These are phyloP conservation scores for Hyphopichia fennica DNA, from an alignment of 1,139 yeast genomes.

Conservation along the genomic window DNA sequence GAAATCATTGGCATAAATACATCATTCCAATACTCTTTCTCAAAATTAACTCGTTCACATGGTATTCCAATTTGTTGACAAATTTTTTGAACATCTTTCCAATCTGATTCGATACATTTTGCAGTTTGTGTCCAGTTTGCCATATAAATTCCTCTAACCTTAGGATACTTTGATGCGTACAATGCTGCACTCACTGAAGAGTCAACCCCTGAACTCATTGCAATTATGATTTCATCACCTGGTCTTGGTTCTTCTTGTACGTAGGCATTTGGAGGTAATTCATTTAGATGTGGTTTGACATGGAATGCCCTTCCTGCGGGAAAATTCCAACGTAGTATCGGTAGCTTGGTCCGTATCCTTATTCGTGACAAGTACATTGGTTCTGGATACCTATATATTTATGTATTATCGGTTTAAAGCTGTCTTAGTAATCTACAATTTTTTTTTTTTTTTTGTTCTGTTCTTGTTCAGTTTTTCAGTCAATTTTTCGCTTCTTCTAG, in stretches of 20 bases:
- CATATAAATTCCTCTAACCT: slow-evolving; percentile 85
- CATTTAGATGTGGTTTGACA: slow-evolving; percentile 4
- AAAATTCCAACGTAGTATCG: too few species aligned
- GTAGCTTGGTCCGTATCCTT: too few species aligned
- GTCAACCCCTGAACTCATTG: slow-evolving; percentile 98
- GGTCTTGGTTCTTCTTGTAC: slow-evolving; percentile 46
- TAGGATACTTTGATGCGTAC: slow-evolving; percentile 49
- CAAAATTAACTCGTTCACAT: slow-evolving; percentile 78
- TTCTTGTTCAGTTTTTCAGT: too few species aligned
- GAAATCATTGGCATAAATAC: slow-evolving; percentile 92
- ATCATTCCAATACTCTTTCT: slow-evolving; percentile 86
- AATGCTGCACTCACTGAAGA: slow-evolving; percentile 87
- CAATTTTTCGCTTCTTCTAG: too few species aligned
- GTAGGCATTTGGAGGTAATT: slow-evolving; percentile 10
- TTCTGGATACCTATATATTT: too few species aligned
- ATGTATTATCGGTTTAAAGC: too few species aligned
- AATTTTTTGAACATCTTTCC: slow-evolving; percentile 78
- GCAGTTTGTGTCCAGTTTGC: slow-evolving; percentile 82
- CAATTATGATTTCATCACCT: slow-evolving; percentile 68
- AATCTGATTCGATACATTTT: slow-evolving; percentile 80
- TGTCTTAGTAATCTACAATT: too few species aligned
- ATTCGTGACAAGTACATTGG: too few species aligned
- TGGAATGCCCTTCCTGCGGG: neutral
- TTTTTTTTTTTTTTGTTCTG: too few species aligned
- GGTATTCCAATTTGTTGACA: slow-evolving; percentile 63